A percentile compares a stretch with the other conserved stretches of the same genome.
Conservation (phyloP, 2,329 filamentous ascomycete species). For the Ascochyta pisi region DNA sequence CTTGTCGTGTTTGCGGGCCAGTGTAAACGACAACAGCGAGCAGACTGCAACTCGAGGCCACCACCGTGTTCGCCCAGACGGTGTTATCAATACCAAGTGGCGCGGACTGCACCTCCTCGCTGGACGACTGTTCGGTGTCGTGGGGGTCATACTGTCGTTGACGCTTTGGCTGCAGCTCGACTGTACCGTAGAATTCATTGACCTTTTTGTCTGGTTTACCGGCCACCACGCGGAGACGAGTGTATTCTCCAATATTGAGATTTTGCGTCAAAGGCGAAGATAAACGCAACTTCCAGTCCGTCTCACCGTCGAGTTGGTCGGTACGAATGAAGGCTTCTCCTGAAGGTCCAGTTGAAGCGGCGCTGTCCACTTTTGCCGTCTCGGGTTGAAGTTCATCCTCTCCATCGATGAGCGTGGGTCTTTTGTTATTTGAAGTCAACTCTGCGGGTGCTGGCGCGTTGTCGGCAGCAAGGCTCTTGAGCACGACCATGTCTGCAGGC, state of each 20-base stretch:
- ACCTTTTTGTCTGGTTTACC: constrained; percentile 93
- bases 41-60: constrained; percentile 89
- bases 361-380: constrained; percentile 23
- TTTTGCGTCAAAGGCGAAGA: constrained; percentile 85
- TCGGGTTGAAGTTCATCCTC: constrained; percentile 22
- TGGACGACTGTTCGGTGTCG: constrained; percentile 31
- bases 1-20: constrained; percentile 90
- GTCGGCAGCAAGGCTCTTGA: constrained; percentile 73
- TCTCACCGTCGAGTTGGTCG: constrained; percentile 96
- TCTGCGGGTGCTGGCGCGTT: constrained; percentile 14
- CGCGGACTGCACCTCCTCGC: constrained; percentile 60
- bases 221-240: constrained; percentile 72
- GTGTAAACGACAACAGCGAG: constrained; percentile 94
- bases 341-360: constrained; percentile 49
- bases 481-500: constrained; percentile 89
- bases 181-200: constrained; percentile 91
- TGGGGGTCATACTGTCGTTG: constrained; percentile 57
- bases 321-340: constrained; percentile 97
- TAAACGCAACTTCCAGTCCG: constrained; percentile 95
- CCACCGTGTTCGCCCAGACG: constrained; percentile 97
- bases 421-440: not conserved
- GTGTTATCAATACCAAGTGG: constrained; percentile 95
- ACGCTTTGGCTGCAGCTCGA: constrained; percentile 71
- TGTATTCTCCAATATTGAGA: constrained; percentile 75
- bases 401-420: constrained; percentile 31